Evolutionary conservation across 306 rosid genomes (phyloP).

Genomic region (Cicer yamashitae): DNA sequence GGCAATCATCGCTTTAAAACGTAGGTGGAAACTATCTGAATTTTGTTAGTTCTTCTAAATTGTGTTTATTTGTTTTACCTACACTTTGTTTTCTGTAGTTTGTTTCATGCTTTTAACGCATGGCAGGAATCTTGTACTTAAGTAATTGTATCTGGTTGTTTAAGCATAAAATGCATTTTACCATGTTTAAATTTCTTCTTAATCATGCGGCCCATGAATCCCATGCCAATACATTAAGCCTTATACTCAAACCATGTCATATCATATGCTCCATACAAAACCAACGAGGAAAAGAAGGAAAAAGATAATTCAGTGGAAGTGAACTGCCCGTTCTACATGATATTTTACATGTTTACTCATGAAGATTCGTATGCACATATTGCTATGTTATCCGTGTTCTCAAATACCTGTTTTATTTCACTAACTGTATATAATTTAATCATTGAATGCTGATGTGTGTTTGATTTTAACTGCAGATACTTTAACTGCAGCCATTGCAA

Average conservation of each 20-base stretch:
- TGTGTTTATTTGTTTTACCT: constrained; percentile 20
- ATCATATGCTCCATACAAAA: constrained; percentile 11
- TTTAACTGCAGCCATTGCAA: constrained; percentile 75
- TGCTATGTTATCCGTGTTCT: constrained; percentile 8
- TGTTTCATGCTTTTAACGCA: constrained; percentile 22
- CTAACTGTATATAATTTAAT: constrained; percentile 7
- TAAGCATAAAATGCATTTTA: constrained; percentile 21
- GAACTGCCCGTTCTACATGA: constrained; percentile 27
- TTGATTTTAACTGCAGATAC: constrained; percentile 70
- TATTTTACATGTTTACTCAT: constrained; percentile 13
- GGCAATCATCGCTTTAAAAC: constrained; percentile 81
- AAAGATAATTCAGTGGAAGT: constrained; percentile 21
- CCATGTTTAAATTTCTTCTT: constrained; percentile 32
- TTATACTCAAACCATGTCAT: constrained; percentile 25
- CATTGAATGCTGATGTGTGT: constrained; percentile 37
- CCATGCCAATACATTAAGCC: background rate
- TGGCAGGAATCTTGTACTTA: constrained; percentile 10
- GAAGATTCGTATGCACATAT: background rate
- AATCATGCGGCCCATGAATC: constrained; percentile 14
- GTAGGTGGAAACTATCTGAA: constrained; percentile 59
- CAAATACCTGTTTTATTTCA: constrained; percentile 18
- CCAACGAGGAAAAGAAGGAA: constrained; percentile 23
- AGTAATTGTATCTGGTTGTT: constrained; percentile 29
- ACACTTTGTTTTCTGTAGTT: constrained; percentile 12
- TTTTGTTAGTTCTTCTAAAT: constrained; percentile 19